Percentiles rank a stretch among this genome's conserved stretches.
Conservation (phyloP, 1,284 basidiomycete species). For the Schizophyllum amplum region DNA sequence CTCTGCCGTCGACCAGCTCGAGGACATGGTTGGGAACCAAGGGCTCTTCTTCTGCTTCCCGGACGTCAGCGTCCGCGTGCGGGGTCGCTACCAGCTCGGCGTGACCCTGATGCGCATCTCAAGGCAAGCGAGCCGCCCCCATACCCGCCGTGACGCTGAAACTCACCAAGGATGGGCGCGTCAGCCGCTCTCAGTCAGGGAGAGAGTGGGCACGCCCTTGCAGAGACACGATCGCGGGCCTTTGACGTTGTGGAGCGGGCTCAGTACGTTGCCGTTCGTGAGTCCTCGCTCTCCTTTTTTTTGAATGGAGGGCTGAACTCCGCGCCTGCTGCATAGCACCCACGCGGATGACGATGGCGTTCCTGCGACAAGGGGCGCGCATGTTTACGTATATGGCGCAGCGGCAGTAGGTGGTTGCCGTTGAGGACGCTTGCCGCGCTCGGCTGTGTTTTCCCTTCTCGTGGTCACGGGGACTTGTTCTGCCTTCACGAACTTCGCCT, state of each 20-base stretch:
- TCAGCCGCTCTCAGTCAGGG: too few relatives aligned
- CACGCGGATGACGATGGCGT: constrained; percentile 56
- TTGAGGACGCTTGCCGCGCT: too few relatives aligned
- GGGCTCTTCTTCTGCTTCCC: constrained; percentile 86
- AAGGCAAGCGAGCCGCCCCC: too few relatives aligned
- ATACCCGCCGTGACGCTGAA: too few relatives aligned
- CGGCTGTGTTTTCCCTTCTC: too few relatives aligned
- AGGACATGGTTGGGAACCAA: constrained; percentile 67
- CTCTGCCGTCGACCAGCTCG: constrained; percentile 68
- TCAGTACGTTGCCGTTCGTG: constrained; percentile 23
- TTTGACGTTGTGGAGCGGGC: too few relatives aligned
- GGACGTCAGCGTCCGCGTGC: constrained; percentile 76
- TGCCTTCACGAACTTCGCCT: too few relatives aligned
- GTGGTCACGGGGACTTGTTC: too few relatives aligned
- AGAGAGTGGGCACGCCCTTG: too few relatives aligned
- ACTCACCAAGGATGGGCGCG: too few relatives aligned
- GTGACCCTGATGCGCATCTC: constrained; percentile 64
- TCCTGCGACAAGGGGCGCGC: constrained; percentile 71
- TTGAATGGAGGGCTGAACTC: constrained; percentile 11
- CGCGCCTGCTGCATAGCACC: constrained; percentile 36
- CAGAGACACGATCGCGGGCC: too few relatives aligned
- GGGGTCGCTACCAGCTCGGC: constrained; percentile 69
- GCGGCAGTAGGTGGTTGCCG: too few relatives aligned
- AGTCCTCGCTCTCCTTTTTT: constrained; percentile 9
- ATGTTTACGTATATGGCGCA: constrained; percentile 26